Percentiles rank a stretch among this genome's conserved stretches.
Evolutionary conservation across 441 rosid species (phyloP).

Genomic region (Erodium chrysanthum): DNA sequence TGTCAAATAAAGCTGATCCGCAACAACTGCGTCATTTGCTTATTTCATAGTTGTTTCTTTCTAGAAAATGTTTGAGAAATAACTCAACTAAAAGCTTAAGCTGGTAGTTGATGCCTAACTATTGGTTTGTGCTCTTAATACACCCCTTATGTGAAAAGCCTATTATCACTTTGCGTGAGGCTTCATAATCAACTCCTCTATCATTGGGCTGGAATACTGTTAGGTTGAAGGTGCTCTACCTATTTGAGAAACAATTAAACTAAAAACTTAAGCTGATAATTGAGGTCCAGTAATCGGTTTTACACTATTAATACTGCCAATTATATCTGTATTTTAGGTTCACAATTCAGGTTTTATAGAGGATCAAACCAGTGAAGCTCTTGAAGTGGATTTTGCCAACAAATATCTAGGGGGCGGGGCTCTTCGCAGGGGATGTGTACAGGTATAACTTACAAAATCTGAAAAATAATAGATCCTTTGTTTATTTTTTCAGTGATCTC

Average conservation of each 20-base stretch:
- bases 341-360: slow-evolving; percentile 55
- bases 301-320: background rate
- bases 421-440: slow-evolving; percentile 75
- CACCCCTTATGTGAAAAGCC: background rate
- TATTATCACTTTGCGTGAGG: background rate
- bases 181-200: background rate
- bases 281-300: background rate
- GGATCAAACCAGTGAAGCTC: slow-evolving; percentile 51
- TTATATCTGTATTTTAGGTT: slow-evolving; percentile 33
- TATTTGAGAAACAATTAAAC: background rate
- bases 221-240: background rate
- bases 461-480: background rate
- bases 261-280: background rate
- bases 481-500: background rate
- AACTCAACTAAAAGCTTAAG: background rate
- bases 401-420: slow-evolving; percentile 88
- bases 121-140: background rate
- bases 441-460: slow-evolving; percentile 33
- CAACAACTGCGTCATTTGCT: background rate
- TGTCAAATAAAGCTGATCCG: background rate
- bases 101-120: background rate
- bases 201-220: background rate
- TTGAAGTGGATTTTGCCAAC: slow-evolving; percentile 90
- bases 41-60: background rate
- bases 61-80: background rate